Percentiles rank a stretch among this genome's conserved stretches.
These are phyloP conservation scores for Acacia crassicarpa DNA, from an alignment of 306 rosid genomes.

Conservation along the genomic window DNA sequence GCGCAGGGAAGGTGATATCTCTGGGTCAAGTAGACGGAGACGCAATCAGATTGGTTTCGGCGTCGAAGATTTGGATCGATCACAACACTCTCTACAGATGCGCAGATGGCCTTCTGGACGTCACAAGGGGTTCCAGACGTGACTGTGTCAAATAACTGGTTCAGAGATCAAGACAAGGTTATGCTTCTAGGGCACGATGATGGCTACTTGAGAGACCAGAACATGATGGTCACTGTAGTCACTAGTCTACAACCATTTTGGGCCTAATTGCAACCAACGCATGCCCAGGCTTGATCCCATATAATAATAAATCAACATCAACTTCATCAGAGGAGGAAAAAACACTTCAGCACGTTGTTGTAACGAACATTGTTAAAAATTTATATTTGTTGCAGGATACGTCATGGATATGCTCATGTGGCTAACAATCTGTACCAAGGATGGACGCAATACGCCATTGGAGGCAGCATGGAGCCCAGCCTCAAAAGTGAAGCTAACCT, in stretches of 20 bases:
- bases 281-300: slow-evolving; percentile 28
- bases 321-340: neutral
- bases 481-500: slow-evolving; percentile 48
- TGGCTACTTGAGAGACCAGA: slow-evolving; percentile 30
- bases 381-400: slow-evolving; percentile 15
- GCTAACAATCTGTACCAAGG: slow-evolving; percentile 43
- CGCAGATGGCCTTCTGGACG: slow-evolving; percentile 36
- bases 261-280: slow-evolving; percentile 37
- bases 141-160: slow-evolving; percentile 39
- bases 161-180: slow-evolving; percentile 36
- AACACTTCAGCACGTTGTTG: neutral
- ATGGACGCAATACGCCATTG: slow-evolving; percentile 40
- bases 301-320: neutral
- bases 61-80: slow-evolving; percentile 42
- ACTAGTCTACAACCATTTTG: slow-evolving; percentile 43
- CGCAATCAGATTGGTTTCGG: slow-evolving; percentile 37
- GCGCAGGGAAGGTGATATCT: slow-evolving; percentile 18
- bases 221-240: slow-evolving; percentile 29
- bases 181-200: slow-evolving; percentile 42
- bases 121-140: slow-evolving; percentile 35
- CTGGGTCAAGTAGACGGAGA: slow-evolving; percentile 39
- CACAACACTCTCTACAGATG: slow-evolving; percentile 35
- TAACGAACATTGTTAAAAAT: neutral
- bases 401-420: slow-evolving; percentile 38
- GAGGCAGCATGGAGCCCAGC: slow-evolving; percentile 37